A percentile compares a stretch with the other conserved stretches of the same genome.
phyloP scores from a whole-genome alignment of 495 filamentous ascomycete genomes.

The Penicillium chermesinum region DNA sequence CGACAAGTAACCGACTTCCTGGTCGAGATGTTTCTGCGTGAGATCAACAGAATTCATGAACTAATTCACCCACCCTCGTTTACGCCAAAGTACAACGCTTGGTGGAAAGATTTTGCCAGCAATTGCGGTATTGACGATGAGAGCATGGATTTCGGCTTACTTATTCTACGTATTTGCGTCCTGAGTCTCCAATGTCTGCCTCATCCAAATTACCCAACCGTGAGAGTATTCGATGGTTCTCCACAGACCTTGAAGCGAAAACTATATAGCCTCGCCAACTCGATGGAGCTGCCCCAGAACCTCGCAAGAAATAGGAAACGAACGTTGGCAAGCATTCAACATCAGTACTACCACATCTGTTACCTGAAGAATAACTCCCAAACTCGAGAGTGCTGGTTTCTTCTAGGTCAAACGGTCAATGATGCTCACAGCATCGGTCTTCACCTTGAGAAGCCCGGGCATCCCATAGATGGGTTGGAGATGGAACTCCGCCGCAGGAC shows the following conservation, averaged over 20 bases:
- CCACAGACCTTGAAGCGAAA: neutral
- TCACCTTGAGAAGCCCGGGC: conserved; percentile 2
- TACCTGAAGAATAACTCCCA: conserved; percentile 3
- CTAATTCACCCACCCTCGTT: neutral
- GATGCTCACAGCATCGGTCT: conserved; percentile 6
- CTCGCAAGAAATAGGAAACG: conserved; percentile 1
- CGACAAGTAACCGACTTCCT: neutral
- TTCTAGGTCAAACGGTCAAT: conserved; percentile 1
- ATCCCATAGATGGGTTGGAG: neutral
- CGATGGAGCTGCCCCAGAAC: neutral
- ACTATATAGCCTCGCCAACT: conserved; percentile 4
- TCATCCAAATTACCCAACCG: conserved; percentile 1
- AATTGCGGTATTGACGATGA: conserved; percentile 8
- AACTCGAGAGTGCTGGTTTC: conserved; percentile 3
- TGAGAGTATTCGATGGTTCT: neutral
- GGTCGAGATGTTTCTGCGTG: neutral
- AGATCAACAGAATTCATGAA: neutral
- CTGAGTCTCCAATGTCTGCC: conserved; percentile 3
- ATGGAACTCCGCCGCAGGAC: conserved; percentile 6
- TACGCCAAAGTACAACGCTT: neutral
- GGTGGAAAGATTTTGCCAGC: neutral
- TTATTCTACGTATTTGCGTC: conserved; percentile 3
- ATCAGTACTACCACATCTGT: conserved; percentile 2
- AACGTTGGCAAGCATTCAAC: conserved; percentile 1
- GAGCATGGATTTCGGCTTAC: conserved; percentile 11